Evolutionary conservation across 148 eudicot genomes (phyloP), one percentile per base, ranked within the genome.

Genomic region (Rhododendron ferrugineum): DNA sequence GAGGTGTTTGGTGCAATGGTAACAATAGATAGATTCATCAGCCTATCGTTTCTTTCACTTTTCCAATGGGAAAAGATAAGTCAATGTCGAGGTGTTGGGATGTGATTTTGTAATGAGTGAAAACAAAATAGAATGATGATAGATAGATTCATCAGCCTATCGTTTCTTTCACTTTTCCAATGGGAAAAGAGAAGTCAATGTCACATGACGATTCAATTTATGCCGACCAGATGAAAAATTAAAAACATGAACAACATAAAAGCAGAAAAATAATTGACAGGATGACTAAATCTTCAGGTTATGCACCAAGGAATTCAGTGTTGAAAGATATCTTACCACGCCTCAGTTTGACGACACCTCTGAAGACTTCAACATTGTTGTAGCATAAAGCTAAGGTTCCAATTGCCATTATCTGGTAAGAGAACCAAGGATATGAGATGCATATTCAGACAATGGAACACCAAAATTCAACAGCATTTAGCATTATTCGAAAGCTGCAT

Each of bases 311-410:
- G 32, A 26, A 8, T 42, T 20, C 37, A 49, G 30, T n/a, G 44
- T 23, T 40, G 28, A 83, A 23, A 5, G 22, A 37, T 22, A 74
- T 56, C 78, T 34, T 44, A 54, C 78, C 60, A 20, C 98, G 95
- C 87, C 98, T 91, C 93, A 97, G 90, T 90, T 95, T 97, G 82
- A 97, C 98, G 23, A 91, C 98, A 80, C 98, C 98, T 90, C 94
- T 90, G 89, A 94, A 97, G 85, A 96, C 96, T 91, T 95, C 89
- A 89, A 95, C 80, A 85, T 97, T 97, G 93, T 95, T 90, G 93
- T 93, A 95, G 91, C 99, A 97, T 87, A 94, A 86, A 87, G 99
- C 92, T 84, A 95, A 87, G 8, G 97, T 95, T 88, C 98, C 99
- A 86, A 97, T 95, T 58, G 96, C 93, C 98, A 96, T 95, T 82